Percentiles rank a stretch among this genome's conserved stretches.
These are phyloP conservation scores for Talaromyces proteolyticus DNA, from an alignment of 495 filamentous ascomycete genomes.

Conservation along the genomic window DNA sequence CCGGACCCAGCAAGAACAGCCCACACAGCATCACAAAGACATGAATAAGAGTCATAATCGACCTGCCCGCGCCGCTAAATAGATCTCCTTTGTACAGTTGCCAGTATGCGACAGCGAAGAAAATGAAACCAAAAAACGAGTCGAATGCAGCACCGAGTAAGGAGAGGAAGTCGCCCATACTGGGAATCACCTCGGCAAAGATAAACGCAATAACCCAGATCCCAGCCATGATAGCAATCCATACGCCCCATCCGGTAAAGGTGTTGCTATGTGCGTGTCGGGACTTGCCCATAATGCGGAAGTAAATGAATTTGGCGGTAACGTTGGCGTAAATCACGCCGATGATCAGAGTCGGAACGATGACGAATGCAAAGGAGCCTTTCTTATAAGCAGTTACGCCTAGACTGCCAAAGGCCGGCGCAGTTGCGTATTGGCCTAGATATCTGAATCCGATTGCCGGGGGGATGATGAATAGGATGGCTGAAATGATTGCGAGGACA, in stretches of 20 bases:
- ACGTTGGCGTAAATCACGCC: constrained; percentile 86
- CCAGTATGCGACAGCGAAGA: constrained; percentile 85
- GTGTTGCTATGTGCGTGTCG: constrained; percentile 74
- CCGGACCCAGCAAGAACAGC: constrained; percentile 66
- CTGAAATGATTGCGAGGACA: constrained; percentile 76
- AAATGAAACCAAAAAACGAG: constrained; percentile 91
- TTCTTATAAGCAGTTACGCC: constrained; percentile 68
- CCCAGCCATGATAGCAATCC: constrained; percentile 64
- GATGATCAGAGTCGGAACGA: constrained; percentile 83
- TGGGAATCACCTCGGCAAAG: constrained; percentile 84
- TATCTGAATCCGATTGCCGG: constrained; percentile 73
- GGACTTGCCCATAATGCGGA: constrained; percentile 71
- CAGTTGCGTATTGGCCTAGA: constrained; percentile 74
- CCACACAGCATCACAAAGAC: constrained; percentile 66
- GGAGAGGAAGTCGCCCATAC: constrained; percentile 76
- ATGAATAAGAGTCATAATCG: constrained; percentile 57
- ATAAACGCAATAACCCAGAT: constrained; percentile 78
- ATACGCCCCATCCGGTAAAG: constrained; percentile 71
- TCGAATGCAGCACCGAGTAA: constrained; percentile 89
- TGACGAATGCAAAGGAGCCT: constrained; percentile 84
- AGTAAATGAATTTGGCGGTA: constrained; percentile 80
- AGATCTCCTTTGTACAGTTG: constrained; percentile 69
- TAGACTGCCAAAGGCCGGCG: constrained; percentile 78
- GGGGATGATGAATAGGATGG: constrained; percentile 73
- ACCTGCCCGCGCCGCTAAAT: constrained; percentile 53